phyloP scores from a whole-genome alignment of 73 alveolate species.

The Tetrahymena thermophila region DNA sequence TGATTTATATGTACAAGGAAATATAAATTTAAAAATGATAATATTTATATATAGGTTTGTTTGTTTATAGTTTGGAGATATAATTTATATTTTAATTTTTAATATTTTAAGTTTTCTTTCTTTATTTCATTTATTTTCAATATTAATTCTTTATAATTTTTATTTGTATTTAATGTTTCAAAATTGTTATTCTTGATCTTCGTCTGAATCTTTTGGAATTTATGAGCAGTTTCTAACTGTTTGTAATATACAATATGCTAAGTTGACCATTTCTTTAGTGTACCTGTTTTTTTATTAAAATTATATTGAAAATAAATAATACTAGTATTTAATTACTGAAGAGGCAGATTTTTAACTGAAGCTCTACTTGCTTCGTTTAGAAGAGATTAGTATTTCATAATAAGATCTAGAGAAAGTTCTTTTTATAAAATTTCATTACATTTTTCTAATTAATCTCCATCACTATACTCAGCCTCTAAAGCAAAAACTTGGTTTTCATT shows the following conservation, averaged over 20 bases:
- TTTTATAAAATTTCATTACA: neutral
- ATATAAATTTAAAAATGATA: too few relatives aligned
- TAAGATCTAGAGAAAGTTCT: neutral
- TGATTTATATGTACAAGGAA: too few relatives aligned
- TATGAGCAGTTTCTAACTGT: neutral
- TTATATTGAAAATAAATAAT: too few relatives aligned
- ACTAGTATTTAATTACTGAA: neutral
- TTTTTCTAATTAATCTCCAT: neutral
- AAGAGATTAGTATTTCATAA: neutral
- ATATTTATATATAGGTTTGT: too few relatives aligned
- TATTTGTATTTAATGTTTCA: neutral
- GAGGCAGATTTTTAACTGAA: neutral
- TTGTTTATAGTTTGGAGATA: too few relatives aligned
- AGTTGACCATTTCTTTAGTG: neutral
- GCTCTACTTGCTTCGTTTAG: neutral
- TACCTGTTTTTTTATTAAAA: neutral
- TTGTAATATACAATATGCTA: neutral
- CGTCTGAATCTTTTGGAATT: neutral
- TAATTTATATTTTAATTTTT: too few relatives aligned
- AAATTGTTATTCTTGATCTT: neutral
- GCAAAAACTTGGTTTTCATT: neutral
- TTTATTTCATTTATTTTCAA: too few relatives aligned
- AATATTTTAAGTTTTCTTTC: neutral
- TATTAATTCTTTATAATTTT: too few relatives aligned
- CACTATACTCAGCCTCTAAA: neutral